Conservation (phyloP, 306 rosid genomes). For the Psophocarpus tetragonolobus region DNA sequence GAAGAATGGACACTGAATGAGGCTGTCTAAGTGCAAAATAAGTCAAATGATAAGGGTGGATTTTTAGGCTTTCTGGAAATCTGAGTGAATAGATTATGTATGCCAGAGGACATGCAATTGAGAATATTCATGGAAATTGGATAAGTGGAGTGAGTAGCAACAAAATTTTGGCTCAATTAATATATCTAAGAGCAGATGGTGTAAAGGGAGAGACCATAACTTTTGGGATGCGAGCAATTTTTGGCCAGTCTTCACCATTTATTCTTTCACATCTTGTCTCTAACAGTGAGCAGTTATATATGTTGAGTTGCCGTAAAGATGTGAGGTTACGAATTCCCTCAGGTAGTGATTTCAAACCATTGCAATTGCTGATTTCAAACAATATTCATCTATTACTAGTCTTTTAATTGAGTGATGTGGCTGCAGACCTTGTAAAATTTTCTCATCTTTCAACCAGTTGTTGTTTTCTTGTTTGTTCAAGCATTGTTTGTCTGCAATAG, state of each 20-base stretch:
- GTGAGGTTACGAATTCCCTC: constrained; percentile 3
- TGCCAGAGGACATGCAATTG: neutral
- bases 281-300: neutral
- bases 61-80: neutral
- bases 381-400: neutral
- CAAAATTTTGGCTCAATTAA: constrained; percentile 7
- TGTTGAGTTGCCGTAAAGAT: neutral
- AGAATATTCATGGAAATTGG: neutral
- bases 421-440: constrained; percentile 22
- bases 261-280: neutral
- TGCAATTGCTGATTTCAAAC: neutral
- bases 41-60: neutral
- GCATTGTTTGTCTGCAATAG: neutral
- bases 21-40: neutral
- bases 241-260: constrained; percentile 16
- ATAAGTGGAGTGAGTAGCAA: neutral
- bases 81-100: neutral
- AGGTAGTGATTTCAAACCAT: constrained; percentile 4
- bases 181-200: constrained; percentile 2
- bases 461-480: neutral
- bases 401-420: constrained; percentile 33
- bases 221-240: constrained; percentile 22
- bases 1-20: neutral
- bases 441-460: constrained; percentile 26
- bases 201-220: neutral